A percentile compares a stretch with the other conserved stretches of the same genome.
phyloP scores from a whole-genome alignment of 768 basidiomycete genomes.

The Terana coerulea region DNA sequence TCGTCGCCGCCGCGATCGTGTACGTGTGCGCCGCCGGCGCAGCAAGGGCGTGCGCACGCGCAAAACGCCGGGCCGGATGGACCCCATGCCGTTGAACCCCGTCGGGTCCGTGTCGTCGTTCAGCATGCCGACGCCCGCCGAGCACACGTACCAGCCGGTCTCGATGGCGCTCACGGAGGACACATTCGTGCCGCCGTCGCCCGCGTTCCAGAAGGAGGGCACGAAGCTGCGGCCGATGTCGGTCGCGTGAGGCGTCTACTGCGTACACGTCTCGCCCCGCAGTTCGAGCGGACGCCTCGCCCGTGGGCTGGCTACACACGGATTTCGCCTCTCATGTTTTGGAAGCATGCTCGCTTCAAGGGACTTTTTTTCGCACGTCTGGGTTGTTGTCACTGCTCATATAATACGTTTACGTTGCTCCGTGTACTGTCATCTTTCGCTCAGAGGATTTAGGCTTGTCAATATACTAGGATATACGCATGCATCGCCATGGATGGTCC shows the following conservation, averaged over 20 bases:
- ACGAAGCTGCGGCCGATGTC: conserved; percentile 36
- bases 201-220: conserved; percentile 28
- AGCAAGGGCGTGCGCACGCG: conserved; percentile 34
- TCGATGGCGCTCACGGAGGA: conserved; percentile 47
- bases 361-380: neutral
- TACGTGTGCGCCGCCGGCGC: conserved; percentile 45
- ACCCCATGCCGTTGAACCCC: conserved; percentile 54
- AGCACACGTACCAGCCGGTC: conserved; percentile 68
- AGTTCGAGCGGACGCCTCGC: too few relatives aligned
- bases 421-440: neutral
- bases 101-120: conserved; percentile 17
- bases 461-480: too few relatives aligned
- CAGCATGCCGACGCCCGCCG: conserved; percentile 13
- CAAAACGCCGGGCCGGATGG: conserved; percentile 42
- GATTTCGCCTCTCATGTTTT: too few relatives aligned
- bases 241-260: conserved; percentile 35
- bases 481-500: too few relatives aligned
- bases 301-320: too few relatives aligned
- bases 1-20: conserved; percentile 50
- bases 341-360: neutral
- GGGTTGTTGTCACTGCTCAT: neutral
- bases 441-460: too few relatives aligned
- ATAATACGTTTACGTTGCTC: neutral
- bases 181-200: conserved; percentile 33
- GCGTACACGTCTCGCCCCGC: too few relatives aligned